A percentile compares a stretch with the other conserved stretches of the same genome.
phyloP scores from a whole-genome alignment of 768 basidiomycete genomes.

The Phallus indusiatus region DNA sequence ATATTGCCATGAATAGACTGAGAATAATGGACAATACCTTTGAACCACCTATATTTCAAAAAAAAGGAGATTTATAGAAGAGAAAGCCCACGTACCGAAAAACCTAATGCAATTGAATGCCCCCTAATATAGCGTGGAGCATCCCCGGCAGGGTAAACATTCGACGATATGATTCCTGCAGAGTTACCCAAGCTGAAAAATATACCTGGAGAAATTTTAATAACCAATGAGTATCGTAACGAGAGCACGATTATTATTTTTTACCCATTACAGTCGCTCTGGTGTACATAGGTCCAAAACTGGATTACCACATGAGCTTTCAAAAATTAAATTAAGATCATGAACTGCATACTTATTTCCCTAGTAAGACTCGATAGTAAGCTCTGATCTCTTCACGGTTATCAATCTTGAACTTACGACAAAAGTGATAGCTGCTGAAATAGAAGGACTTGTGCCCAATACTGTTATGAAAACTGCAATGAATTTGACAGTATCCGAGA shows the following conservation, averaged over 20 bases:
- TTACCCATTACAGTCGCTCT: constrained; percentile 20
- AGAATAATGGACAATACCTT: constrained; percentile 13
- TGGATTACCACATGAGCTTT: neutral
- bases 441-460: neutral
- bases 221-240: neutral
- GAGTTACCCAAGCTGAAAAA: constrained; percentile 20
- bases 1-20: constrained; percentile 18
- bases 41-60: neutral
- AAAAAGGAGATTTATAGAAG: neutral
- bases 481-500: constrained; percentile 7
- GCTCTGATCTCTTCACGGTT: neutral
- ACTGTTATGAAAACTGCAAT: constrained; percentile 7
- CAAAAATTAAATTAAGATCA: neutral
- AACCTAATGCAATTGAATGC: constrained; percentile 18
- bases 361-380: neutral
- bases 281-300: constrained; percentile 15
- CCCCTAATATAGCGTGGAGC: constrained; percentile 16
- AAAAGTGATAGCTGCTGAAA: constrained; percentile 14
- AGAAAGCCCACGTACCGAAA: constrained; percentile 11
- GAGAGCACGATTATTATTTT: neutral
- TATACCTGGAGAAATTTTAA: neutral
- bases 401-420: constrained; percentile 1
- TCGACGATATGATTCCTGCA: constrained; percentile 16
- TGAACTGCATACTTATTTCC: constrained; percentile 12
- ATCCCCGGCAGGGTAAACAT: constrained; percentile 13